Evolutionary conservation across 2,329 filamentous ascomycete genomes (phyloP).

Genomic region (Fusarium redolens): DNA sequence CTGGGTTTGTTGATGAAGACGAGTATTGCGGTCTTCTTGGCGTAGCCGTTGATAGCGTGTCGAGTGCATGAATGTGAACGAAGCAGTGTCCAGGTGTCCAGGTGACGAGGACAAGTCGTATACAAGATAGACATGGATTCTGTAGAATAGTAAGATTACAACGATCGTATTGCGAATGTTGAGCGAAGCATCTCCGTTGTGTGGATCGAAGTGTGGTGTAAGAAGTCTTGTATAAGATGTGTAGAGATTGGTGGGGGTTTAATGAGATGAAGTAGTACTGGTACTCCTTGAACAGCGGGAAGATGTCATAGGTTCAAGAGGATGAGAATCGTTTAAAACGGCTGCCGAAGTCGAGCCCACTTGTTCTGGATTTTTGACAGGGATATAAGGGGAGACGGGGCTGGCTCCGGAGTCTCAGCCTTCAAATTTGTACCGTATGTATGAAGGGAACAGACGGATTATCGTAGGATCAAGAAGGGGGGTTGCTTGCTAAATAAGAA

Average conservation of each 20-base stretch:
- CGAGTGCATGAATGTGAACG: constrained; percentile 31
- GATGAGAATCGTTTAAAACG: constrained; percentile 20
- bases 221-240: background rate
- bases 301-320: constrained; percentile 33
- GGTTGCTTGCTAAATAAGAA: constrained; percentile 11
- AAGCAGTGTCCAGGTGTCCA: constrained; percentile 34
- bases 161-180: constrained; percentile 3
- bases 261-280: constrained; percentile 21
- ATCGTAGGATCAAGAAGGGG: constrained; percentile 6
- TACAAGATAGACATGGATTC: constrained; percentile 40
- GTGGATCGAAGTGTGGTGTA: background rate
- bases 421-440: constrained; percentile 2
- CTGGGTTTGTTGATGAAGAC: constrained; percentile 14
- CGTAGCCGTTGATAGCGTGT: constrained; percentile 36
- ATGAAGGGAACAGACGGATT: background rate
- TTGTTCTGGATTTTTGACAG: constrained; percentile 18
- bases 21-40: constrained; percentile 22
- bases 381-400: constrained; percentile 24
- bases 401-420: background rate
- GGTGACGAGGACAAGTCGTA: constrained; percentile 22
- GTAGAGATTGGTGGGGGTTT: constrained; percentile 12
- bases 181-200: constrained; percentile 23
- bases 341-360: constrained; percentile 29
- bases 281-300: constrained; percentile 2
- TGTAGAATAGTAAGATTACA: constrained; percentile 26